A percentile compares a stretch with the other conserved stretches of the same genome.
Conservation (phyloP, 768 basidiomycete species). For the Collybia sp. region DNA sequence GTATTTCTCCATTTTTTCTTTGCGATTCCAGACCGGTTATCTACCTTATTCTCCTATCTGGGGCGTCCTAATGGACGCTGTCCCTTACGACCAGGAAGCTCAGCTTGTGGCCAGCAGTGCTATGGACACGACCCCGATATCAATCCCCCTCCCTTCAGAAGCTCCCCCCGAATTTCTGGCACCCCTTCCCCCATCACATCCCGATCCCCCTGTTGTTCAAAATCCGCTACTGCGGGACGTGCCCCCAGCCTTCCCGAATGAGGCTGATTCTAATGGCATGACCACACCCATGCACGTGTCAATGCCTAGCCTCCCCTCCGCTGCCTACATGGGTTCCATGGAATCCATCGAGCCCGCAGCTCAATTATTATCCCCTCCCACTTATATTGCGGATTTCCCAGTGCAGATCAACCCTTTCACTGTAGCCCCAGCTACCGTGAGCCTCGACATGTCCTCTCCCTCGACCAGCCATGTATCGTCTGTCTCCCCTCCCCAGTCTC, state of each 20-base stretch:
- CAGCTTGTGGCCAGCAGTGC: conserved; percentile 19
- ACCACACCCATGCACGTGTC: conserved; percentile 32
- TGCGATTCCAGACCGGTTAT: conserved; percentile 2
- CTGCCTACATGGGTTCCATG: conserved; percentile 31
- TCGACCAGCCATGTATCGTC: conserved; percentile 25
- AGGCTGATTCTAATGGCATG: conserved; percentile 19
- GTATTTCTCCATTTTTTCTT: conserved; percentile 4
- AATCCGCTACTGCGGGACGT: conserved; percentile 25
- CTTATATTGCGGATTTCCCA: conserved; percentile 37
- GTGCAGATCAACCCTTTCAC: conserved; percentile 25
- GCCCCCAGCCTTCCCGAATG: conserved; percentile 27
- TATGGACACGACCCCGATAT: conserved; percentile 32
- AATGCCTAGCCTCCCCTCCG: conserved; percentile 28
- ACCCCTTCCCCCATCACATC: conserved; percentile 8
- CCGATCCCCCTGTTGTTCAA: conserved; percentile 15
- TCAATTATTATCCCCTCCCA: conserved; percentile 22
- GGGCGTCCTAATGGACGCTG: conserved; percentile 13
- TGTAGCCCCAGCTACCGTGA: conserved; percentile 26
- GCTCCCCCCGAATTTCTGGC: conserved; percentile 17
- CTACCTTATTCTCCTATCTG: conserved; percentile 5
- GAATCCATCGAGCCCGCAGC: conserved; percentile 22
- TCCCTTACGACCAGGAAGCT: conserved; percentile 27
- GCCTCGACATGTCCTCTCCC: conserved; percentile 28
- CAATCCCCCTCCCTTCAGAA: conserved; percentile 19
- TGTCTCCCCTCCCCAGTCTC: conserved; percentile 28